phyloP scores from a whole-genome alignment of 768 basidiomycete genomes.

The Tylopilus intermedius region DNA sequence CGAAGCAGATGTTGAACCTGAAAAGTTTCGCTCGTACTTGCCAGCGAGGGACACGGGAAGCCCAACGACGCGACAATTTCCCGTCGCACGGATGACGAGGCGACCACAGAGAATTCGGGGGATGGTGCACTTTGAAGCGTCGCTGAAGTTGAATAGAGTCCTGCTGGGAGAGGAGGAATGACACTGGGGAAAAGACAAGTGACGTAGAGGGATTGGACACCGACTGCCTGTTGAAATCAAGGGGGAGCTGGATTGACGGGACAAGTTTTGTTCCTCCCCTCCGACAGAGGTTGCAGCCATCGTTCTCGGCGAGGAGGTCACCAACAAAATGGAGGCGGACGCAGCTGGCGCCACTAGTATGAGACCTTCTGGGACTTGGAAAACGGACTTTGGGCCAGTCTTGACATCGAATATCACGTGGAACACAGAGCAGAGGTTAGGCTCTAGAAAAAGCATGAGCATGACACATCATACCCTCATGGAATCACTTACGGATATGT shows the following conservation, averaged over 20 bases:
- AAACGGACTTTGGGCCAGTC: conserved; percentile 84
- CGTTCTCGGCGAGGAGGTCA: conserved; percentile 33
- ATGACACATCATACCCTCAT: neutral
- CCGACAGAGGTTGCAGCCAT: conserved; percentile 29
- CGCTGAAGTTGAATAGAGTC: conserved; percentile 80
- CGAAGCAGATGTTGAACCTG: conserved; percentile 92
- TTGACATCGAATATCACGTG: conserved; percentile 87
- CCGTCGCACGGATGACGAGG: conserved; percentile 81
- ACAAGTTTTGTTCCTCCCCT: conserved; percentile 34
- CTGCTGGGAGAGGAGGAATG: conserved; percentile 47
- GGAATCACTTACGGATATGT: conserved; percentile 18
- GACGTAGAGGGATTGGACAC: conserved; percentile 39
- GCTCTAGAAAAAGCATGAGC: conserved; percentile 18
- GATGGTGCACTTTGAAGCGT: conserved; percentile 92
- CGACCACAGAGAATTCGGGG: conserved; percentile 82
- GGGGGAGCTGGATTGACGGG: conserved; percentile 51
- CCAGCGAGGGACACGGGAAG: conserved; percentile 80
- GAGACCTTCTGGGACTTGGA: conserved; percentile 91
- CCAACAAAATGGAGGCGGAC: conserved; percentile 24
- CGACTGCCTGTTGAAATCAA: conserved; percentile 43
- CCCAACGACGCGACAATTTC: conserved; percentile 81
- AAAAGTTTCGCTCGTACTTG: conserved; percentile 84
- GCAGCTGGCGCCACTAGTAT: conserved; percentile 58
- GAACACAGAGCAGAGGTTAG: conserved; percentile 61
- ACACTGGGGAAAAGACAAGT: conserved; percentile 41